phyloP scores from a whole-genome alignment of 352 stramenopile species.

The Pythium chondricola region DNA sequence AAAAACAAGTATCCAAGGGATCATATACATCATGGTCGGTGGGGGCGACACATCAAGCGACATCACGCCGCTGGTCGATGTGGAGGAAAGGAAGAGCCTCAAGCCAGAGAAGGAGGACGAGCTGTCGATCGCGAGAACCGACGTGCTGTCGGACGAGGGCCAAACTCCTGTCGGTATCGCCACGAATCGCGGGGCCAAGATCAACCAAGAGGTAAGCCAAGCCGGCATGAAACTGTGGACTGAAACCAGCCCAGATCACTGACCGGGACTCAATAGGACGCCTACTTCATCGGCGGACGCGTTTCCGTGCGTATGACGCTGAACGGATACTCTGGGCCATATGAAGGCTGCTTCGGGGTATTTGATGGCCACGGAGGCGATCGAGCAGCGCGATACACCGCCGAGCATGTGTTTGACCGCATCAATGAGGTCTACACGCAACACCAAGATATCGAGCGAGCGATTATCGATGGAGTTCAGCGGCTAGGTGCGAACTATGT shows the following conservation, averaged over 20 bases:
- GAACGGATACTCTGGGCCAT: slow-evolving; percentile 61
- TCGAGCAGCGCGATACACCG: slow-evolving; percentile 70
- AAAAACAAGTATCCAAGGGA: background rate
- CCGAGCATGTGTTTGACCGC: slow-evolving; percentile 61
- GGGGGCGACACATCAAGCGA: background rate
- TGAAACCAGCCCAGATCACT: background rate
- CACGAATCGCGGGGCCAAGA: slow-evolving; percentile 64
- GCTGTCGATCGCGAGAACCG: slow-evolving; percentile 16
- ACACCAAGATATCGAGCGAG: slow-evolving; percentile 33
- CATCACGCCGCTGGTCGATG: slow-evolving; percentile 5
- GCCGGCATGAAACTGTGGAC: background rate
- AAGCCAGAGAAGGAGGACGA: slow-evolving; percentile 12
- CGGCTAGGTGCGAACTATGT: slow-evolving; percentile 59
- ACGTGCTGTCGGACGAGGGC: slow-evolving; percentile 42
- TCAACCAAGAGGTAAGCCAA: slow-evolving; percentile 63
- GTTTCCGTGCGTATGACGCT: slow-evolving; percentile 54
- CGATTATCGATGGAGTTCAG: slow-evolving; percentile 54
- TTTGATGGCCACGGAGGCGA: slow-evolving; percentile 82
- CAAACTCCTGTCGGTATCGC: slow-evolving; percentile 57
- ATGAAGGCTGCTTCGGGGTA: slow-evolving; percentile 69
- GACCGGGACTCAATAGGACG: slow-evolving; percentile 35
- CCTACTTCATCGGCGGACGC: slow-evolving; percentile 75
- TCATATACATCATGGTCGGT: no score
- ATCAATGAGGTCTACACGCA: slow-evolving; percentile 42
- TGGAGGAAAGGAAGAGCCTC: slow-evolving; percentile 1